Percentiles rank a stretch among this genome's conserved stretches.
Conservation (phyloP, 768 basidiomycete genomes). For the Boletus tylopilopsis region DNA sequence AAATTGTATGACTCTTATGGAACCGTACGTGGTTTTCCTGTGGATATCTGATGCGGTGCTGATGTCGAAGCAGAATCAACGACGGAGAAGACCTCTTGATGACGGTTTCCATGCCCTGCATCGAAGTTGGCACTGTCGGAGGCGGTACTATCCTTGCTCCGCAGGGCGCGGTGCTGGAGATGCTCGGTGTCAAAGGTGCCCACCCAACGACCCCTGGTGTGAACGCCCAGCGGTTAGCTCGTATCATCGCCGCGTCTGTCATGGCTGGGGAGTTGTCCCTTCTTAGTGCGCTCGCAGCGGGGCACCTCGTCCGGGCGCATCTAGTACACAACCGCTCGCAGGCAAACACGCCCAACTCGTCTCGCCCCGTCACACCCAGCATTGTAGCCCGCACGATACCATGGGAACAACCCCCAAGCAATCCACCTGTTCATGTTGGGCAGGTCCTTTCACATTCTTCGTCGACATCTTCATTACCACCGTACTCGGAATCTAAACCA, state of each 20-base stretch:
- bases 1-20: constrained; percentile 98
- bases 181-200: constrained; percentile 91
- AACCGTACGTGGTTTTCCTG: constrained; percentile 60
- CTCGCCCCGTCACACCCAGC: constrained; percentile 60
- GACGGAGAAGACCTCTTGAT: constrained; percentile 87
- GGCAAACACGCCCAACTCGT: constrained; percentile 69
- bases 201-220: constrained; percentile 82
- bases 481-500: constrained; percentile 34
- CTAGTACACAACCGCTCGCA: constrained; percentile 88
- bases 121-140: constrained; percentile 97
- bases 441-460: constrained; percentile 31
- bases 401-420: constrained; percentile 24
- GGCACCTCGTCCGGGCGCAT: constrained; percentile 91
- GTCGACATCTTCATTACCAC: constrained; percentile 41
- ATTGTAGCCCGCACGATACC: constrained; percentile 14
- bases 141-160: constrained; percentile 93
- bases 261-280: constrained; percentile 97
- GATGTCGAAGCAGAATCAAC: constrained; percentile 58
- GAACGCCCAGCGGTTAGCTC: constrained; percentile 86
- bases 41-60: constrained; percentile 1
- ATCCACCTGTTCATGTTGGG: constrained; percentile 2
- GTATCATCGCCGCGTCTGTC: constrained; percentile 86
- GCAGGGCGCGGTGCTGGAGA: constrained; percentile 85
- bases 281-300: constrained; percentile 89
- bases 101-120: constrained; percentile 96